Percentiles rank a stretch among this genome's conserved stretches.
phyloP scores from a whole-genome alignment of 768 basidiomycete species.

The Hericium erinaceus region DNA sequence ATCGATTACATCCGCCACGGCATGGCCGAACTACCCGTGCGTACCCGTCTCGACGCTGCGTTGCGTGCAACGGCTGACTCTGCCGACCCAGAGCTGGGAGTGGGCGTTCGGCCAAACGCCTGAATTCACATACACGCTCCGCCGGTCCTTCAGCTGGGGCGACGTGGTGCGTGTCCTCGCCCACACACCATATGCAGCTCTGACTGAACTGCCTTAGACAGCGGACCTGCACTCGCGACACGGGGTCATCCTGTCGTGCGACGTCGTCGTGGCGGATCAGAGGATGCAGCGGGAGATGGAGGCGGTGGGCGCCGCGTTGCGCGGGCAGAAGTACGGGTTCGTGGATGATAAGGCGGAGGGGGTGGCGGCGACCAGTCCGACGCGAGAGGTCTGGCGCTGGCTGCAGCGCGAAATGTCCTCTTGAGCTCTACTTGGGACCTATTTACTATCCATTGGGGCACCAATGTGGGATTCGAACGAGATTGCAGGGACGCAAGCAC shows the following conservation, averaged over 20 bases:
- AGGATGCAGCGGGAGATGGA: slow-evolving; percentile 16
- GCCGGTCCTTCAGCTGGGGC: slow-evolving; percentile 30
- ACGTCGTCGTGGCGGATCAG: slow-evolving; percentile 10
- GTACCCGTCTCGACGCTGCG: slow-evolving; percentile 12
- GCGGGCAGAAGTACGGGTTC: slow-evolving; percentile 31
- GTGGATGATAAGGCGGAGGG: slow-evolving; percentile 19
- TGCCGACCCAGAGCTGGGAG: slow-evolving; percentile 63
- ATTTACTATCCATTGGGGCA: too few species aligned
- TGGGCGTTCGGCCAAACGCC: slow-evolving; percentile 94
- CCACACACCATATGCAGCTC: background rate
- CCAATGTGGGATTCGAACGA: too few species aligned
- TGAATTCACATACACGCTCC: slow-evolving; percentile 67
- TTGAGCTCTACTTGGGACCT: slow-evolving; percentile 5
- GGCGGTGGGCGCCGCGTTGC: slow-evolving; percentile 19
- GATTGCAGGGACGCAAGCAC: background rate
- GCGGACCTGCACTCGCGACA: slow-evolving; percentile 52
- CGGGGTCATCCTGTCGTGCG: slow-evolving; percentile 49
- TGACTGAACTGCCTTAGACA: slow-evolving; percentile 22
- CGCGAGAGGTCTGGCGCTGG: slow-evolving; percentile 23
- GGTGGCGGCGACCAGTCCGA: background rate
- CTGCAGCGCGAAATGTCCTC: slow-evolving; percentile 22
- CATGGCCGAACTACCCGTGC: slow-evolving; percentile 64
- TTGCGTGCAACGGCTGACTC: too few species aligned
- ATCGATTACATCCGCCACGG: slow-evolving; percentile 59
- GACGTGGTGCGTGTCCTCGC: slow-evolving; percentile 26